Base-by-base conservation (phyloP, 441 rosid genomes). In the Euphorbia celastroides region DNA sequence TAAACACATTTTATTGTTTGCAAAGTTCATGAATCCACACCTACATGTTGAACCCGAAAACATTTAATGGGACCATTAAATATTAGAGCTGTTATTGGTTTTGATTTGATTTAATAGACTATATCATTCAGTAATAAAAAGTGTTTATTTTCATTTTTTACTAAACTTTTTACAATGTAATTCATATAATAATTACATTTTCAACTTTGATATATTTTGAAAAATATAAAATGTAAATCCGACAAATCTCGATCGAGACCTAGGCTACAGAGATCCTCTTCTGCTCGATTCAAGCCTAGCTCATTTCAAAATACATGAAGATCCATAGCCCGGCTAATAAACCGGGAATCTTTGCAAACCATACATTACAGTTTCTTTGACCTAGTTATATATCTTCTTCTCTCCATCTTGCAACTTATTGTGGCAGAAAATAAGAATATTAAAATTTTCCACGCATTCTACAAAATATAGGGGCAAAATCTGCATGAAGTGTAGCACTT, bases 1-100 rank as follows among this genome's bases (percentile, higher is more conserved):
- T 55, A 80, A 70, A 74, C 99, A 94, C 62, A 62, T 79, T 72
- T 67, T 88, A 48, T 94, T 94, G 81, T 83, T 80, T 31, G 99
- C 84, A 69, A 94, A 91, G 79, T 94, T 94, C 97, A 91, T 85
- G 85, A 89, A 94, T n/a, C 71, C 82, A 78, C 99, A 94, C 77
- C 96, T 93, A 72, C 75, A 70, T 25, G 75, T 31, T 65, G 48
- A 76, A 51, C 61, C 67, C 55, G 19, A 38, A 52, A 23, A 38
- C 11, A 64, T 34, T 8, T n/a, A 69, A 28, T 2, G 14, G 7
- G 48, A 68, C 48, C 0, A 31, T 59, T 2, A 30, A 19, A 1
- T 10, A 57, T 11, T 17, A 56, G 9, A 34, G 38, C 4, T 34
- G 38, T 3, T 4, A 34, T 3, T n/a, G n/a, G n/a, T n/a, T n/a